These are phyloP conservation scores for Microdochium trichocladiopsis DNA, from an alignment of 2,329 filamentous ascomycete genomes.

Conservation along the genomic window DNA sequence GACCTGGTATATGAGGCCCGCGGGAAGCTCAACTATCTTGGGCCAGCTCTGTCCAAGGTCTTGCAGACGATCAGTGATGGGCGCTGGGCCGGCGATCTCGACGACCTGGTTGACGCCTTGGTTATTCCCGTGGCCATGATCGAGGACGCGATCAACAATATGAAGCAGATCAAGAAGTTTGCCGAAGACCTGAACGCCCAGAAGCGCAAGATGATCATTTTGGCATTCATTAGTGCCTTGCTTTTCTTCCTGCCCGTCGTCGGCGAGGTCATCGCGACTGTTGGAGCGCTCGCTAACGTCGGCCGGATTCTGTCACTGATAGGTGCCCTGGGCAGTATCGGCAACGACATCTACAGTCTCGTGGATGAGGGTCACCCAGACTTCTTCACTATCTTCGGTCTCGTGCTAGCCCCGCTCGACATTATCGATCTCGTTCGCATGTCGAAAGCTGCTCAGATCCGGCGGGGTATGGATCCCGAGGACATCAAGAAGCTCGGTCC, in stretches of 20 bases:
- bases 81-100: neutral
- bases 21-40: slow-evolving; percentile 6
- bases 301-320: too few species aligned
- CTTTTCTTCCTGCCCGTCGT: slow-evolving; percentile 17
- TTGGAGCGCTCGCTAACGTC: slow-evolving; percentile 1
- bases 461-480: too few species aligned
- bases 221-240: slow-evolving; percentile 17
- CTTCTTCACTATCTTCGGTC: too few species aligned
- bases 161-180: slow-evolving; percentile 12
- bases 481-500: too few species aligned
- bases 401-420: too few species aligned
- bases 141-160: slow-evolving; percentile 9
- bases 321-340: too few species aligned
- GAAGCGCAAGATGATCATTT: slow-evolving; percentile 15
- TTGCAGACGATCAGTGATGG: slow-evolving; percentile 3
- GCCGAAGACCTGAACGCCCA: slow-evolving; percentile 15
- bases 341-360: too few species aligned
- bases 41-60: slow-evolving; percentile 1
- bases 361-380: too few species aligned
- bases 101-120: slow-evolving; percentile 11
- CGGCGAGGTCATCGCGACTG: slow-evolving; percentile 5
- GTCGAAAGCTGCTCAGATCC: too few species aligned
- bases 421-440: too few species aligned
- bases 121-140: slow-evolving; percentile 11
- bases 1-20: slow-evolving; percentile 5